Base-by-base conservation (phyloP, 164 flowering plant genomes). In the Paratinospora sagittata region DNA sequence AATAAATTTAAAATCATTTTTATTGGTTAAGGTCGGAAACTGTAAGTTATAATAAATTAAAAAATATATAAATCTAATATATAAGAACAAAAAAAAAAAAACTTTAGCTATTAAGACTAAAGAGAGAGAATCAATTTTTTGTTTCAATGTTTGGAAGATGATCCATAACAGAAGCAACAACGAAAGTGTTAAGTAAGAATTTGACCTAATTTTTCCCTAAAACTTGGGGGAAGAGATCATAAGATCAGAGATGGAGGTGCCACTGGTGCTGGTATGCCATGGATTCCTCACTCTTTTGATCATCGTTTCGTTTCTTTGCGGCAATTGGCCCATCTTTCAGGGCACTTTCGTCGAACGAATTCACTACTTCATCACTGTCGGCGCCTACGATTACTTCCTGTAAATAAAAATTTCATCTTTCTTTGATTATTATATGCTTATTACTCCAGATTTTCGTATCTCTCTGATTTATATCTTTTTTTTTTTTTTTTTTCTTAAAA, bases 291-390 rank as follows among this genome's bases (percentile, higher is more conserved):
- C 97, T 3, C 72, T 85, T 8, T 30, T 90, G 21, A 89, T 91
- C 43, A 72, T 91, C 17, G 79, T 93, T 13, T 87, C 98, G 0
- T 88, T 89, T 78, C 83, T 93, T 16, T 93, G 98, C 68, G 98
- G 98, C 1, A 90, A 85, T 8, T 93, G 98, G 98, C 97, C 98
- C 0, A 89, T 93, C 78, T 93, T 93, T 70, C 81, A 84, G 9
- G 87, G 88, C 71, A 93, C 97, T 74, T 84, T 88, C 80, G 76
- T 93, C 70, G 78, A 89, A 75, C 81, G 84, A 27, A 79, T 91
- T 65, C 93, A 93, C 69, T 60, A 68, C 80, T 91, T 93, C 83
- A 69, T 93, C 82, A 89, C 98, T 21, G 82, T 81, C 66, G 98
- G 98, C 43, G 90, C 89, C 71, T 91, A 85, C 68, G 92, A 88